A percentile compares a stretch with the other conserved stretches of the same genome.
Conservation (phyloP, 192 early-diverging fungal species). For the Coemansia brasiliensis region DNA sequence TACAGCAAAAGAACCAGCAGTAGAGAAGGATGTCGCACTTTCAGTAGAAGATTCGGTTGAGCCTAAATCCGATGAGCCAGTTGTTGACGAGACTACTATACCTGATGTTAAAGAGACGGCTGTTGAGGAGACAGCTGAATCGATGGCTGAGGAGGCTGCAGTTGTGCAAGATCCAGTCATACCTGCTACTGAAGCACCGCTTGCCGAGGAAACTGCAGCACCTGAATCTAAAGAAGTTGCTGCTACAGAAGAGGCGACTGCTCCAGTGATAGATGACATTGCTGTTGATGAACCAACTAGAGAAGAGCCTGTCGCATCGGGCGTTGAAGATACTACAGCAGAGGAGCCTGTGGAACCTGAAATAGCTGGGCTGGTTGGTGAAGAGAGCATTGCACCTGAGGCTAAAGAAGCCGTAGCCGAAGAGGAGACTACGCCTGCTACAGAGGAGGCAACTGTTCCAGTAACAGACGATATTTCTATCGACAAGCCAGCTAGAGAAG, state of each 20-base stretch:
- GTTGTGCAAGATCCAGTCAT: not conserved
- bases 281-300: no score
- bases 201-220: not conserved
- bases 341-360: constrained; percentile 1
- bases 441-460: not conserved
- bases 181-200: not conserved
- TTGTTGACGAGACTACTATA: constrained; percentile 4
- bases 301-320: not conserved
- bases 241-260: not conserved
- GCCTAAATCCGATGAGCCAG: not conserved
- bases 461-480: no score
- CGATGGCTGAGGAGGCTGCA: not conserved
- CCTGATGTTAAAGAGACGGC: not conserved
- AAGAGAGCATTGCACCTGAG: not conserved
- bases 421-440: not conserved
- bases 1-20: no score
- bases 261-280: no score
- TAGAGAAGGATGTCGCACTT: not conserved
- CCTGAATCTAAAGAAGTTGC: not conserved
- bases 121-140: constrained; percentile 3
- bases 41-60: not conserved
- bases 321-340: not conserved
- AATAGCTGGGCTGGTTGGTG: not conserved
- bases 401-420: not conserved
- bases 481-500: no score